Base-by-base conservation (phyloP, 2,329 filamentous ascomycete genomes). In the Aspergillus novofumigatus region DNA sequence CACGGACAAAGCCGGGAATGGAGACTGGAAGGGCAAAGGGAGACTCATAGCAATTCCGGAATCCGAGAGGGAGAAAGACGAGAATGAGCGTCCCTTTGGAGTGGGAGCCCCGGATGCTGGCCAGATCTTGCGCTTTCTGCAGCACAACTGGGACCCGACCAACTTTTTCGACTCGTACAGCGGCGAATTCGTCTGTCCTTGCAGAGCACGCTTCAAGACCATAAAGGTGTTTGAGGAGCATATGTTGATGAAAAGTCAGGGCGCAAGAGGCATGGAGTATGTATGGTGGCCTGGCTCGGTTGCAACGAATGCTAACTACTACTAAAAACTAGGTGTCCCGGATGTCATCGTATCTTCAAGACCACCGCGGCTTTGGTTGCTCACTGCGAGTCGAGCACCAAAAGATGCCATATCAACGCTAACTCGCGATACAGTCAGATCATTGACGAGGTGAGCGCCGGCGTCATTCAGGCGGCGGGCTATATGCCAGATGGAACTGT, bases 281-380 rank as follows among this genome's bases (percentile, higher is more conserved):
- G 62, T 56, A 5, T 35, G 28, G 3, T 17, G 29, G 1, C 20
- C 11, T 23, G 9, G 6, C 3, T 21, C 2, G 2, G 28, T 32
- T 11, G 10, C 25, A 25, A 7, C 4, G 4, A 29, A 17, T 45
- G 17, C 53, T 63, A 51, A 45, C 21, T 6, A 23, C 4, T 38
- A 9, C 11, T 35, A 2, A 2, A 10, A 3, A 42, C 3, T 50
- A 73, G 72, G 41, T 79, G 77, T 55, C 72, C 75, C 5, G 63
- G 65, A 17, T 79, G 77, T 48, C 61, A 69, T 50, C 74, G 71
- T 41, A 49, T 62, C 26, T 79, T 78, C 67, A 71, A 71, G 26
- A 69, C 67, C 10, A 69, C 67, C 0, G 59, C 72, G 0, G 75
- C 74, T 0, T 65, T 78, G 3, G 65, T 77, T n/a, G 69, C 72